These are phyloP conservation scores for Tylopilus plumbeoviolaceoides DNA, from an alignment of 768 basidiomycete genomes.

Conservation along the genomic window DNA sequence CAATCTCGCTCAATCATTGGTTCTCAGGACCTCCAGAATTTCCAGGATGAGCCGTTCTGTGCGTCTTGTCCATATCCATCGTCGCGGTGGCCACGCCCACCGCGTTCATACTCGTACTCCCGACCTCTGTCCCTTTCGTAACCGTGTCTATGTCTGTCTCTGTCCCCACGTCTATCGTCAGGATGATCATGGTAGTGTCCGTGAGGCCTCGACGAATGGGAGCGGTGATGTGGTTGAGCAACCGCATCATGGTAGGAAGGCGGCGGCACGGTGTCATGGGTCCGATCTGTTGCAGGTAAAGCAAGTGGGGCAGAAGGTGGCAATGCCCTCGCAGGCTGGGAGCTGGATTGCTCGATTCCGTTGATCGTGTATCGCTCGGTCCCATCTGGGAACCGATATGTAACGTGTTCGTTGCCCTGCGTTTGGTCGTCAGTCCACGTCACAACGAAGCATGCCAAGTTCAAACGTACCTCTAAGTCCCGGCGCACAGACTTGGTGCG, in stretches of 20 bases:
- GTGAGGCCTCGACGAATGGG: conserved; percentile 20
- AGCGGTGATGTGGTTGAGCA: conserved; percentile 9
- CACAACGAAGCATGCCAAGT: neutral
- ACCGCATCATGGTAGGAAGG: conserved; percentile 22
- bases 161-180: conserved; percentile 12
- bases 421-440: conserved; percentile 5
- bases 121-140: conserved; percentile 5
- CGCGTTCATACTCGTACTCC: conserved; percentile 1
- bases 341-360: conserved; percentile 45
- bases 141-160: conserved; percentile 12
- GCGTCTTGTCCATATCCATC: conserved; percentile 2
- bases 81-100: conserved; percentile 1
- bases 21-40: conserved; percentile 12
- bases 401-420: conserved; percentile 75
- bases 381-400: conserved; percentile 62
- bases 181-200: conserved; percentile 5
- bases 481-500: conserved; percentile 49
- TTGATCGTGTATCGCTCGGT: conserved; percentile 64
- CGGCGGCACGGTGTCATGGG: conserved; percentile 2
- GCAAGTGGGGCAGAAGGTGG: conserved; percentile 1
- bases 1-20: neutral
- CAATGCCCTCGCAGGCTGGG: conserved; percentile 13
- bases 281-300: neutral
- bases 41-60: conserved; percentile 11
- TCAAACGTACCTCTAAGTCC: conserved; percentile 52